Base-by-base conservation (phyloP, 495 filamentous ascomycete species). In the Tuber melanosporum region DNA sequence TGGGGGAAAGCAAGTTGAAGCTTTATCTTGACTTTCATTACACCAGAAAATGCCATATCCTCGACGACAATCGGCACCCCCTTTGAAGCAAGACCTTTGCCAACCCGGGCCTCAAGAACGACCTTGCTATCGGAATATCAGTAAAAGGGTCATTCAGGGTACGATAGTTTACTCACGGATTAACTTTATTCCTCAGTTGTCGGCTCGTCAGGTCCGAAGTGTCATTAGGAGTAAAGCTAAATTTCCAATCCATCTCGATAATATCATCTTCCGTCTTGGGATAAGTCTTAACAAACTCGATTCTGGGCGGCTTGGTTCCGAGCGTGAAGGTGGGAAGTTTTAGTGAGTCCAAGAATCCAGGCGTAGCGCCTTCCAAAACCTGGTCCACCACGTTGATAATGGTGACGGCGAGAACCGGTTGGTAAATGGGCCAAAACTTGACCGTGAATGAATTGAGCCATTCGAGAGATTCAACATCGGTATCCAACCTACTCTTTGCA, bases 341-440 rank as follows among this genome's bases (percentile, higher is more conserved):
- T 80, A 99, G 85, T 82, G 94, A 97, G 83, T 99, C 95, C 46
- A 99, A 87, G 82, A 99, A 97, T 2, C 92, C 90, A 0, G 95
- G 95, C 6, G 94, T 97, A 10, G 94, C 88, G 3, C 91, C 92
- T 83, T 94, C 97, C 39, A 99, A 87, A 70, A 99, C 94, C 85
- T 97, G 94, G 81, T 99, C 95, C 72, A 98, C 95, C 0, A 93
- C 93, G 83, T 88, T 91, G 86, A 98, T 94, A 80, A 99, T 90
- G 19, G 93, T 95, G 74, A 95, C 90, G 71, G 94, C 94, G 17
- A 99, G 89, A 39, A 98, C 93, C 1, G 95, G 95, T 70, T 93
- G 92, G 83, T 95, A 98, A 81, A 99, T 99, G 36, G 95, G 95
- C 95, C 95, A 99, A 86, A 99, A 98, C 84, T 98, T 99, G 84